phyloP scores from a whole-genome alignment of 768 basidiomycete genomes.

The Exsudoporus frostii region DNA sequence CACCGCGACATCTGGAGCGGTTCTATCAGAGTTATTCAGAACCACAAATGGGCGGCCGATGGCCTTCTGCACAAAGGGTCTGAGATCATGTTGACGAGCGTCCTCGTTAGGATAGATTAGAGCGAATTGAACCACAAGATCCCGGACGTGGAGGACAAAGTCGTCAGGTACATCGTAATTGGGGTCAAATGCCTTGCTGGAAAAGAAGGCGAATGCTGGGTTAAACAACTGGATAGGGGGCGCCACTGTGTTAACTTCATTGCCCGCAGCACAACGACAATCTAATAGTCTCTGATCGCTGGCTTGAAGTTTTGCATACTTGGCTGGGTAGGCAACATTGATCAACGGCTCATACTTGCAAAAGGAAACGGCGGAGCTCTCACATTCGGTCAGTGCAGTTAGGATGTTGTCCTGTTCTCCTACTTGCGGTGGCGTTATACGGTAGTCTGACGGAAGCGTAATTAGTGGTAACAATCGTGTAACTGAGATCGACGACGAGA shows the following conservation, averaged over 20 bases:
- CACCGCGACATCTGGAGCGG: background rate
- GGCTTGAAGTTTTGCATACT: slow-evolving; percentile 5
- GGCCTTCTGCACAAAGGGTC: background rate
- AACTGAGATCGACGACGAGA: too few species aligned
- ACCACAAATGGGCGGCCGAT: background rate
- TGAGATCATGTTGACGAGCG: background rate
- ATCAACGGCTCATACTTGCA: too few species aligned
- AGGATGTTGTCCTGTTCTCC: too few species aligned
- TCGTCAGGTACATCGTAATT: slow-evolving; percentile 4
- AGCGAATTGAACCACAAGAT: slow-evolving; percentile 16
- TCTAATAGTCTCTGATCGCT: slow-evolving; percentile 3
- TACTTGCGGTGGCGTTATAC: too few species aligned
- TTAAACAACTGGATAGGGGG: slow-evolving; percentile 17
- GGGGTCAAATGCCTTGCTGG: slow-evolving; percentile 15
- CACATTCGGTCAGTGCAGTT: too few species aligned
- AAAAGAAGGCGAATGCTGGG: slow-evolving; percentile 28
- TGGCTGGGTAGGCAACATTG: too few species aligned
- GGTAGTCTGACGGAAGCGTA: too few species aligned
- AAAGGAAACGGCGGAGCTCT: too few species aligned
- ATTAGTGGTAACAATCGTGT: too few species aligned
- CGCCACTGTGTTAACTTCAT: background rate
- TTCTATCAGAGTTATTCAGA: background rate
- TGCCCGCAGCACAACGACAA: background rate
- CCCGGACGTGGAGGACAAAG: background rate
- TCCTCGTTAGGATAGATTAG: slow-evolving; percentile 9